Percentiles rank a stretch among this genome's conserved stretches.
Evolutionary conservation across 129 eudicot genomes (phyloP).

Genomic region (Helichrysum umbraculigerum): DNA sequence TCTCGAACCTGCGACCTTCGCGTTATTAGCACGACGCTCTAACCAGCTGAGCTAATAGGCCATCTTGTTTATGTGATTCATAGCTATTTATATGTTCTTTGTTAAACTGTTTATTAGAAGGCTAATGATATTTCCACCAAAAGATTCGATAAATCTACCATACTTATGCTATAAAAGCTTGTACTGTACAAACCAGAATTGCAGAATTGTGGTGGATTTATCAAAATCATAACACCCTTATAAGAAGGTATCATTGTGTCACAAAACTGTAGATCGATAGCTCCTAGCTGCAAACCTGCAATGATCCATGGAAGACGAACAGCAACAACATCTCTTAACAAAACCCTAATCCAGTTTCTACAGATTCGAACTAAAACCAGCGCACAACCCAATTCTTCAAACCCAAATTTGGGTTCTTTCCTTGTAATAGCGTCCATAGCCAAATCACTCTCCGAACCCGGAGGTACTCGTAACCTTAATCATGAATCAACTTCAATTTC

Average conservation of each 20-base stretch:
- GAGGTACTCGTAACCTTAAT: constrained; percentile 58
- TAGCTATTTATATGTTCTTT: too few species aligned
- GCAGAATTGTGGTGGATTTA: too few species aligned
- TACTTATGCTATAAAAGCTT: too few species aligned
- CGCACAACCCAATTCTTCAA: constrained; percentile 20
- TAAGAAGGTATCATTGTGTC: too few species aligned
- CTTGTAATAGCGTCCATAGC: constrained; percentile 62
- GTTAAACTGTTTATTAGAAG: too few species aligned
- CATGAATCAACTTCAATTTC: constrained; percentile 32
- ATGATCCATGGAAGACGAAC: constrained; percentile 32
- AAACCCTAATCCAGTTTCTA: constrained; percentile 4
- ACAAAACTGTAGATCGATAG: too few species aligned
- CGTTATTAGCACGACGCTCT: constrained; percentile 95
- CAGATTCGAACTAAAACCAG: background rate
- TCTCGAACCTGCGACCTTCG: constrained; percentile 97
- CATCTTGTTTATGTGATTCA: background rate
- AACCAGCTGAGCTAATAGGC: constrained; percentile 92
- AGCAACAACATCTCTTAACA: constrained; percentile 7
- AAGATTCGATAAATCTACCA: too few species aligned
- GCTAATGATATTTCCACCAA: too few species aligned
- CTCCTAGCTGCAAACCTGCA: constrained; percentile 4
- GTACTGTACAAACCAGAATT: too few species aligned
- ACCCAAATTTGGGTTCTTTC: constrained; percentile 39
- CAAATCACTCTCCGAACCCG: constrained; percentile 64
- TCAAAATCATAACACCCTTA: too few species aligned